Conservation (phyloP, 306 rosid genomes). For the Trifolium dubium region DNA sequence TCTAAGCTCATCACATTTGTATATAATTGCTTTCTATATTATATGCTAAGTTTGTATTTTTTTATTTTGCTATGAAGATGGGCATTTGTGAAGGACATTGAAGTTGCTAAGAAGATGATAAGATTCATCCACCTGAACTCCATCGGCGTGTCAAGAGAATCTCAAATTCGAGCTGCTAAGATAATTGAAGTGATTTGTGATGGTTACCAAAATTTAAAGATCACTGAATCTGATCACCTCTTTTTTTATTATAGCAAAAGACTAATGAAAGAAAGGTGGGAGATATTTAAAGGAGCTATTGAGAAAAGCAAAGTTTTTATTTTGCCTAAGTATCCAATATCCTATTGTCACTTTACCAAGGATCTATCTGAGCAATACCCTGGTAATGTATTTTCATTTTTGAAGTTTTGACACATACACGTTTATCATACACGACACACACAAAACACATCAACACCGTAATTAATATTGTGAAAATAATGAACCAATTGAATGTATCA, state of each 20-base stretch:
- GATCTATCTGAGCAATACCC: conserved; percentile 57
- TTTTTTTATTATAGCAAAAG: conserved; percentile 53
- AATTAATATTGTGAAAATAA: no score
- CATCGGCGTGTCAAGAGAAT: conserved; percentile 81
- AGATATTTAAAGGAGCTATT: conserved; percentile 51
- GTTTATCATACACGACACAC: no score
- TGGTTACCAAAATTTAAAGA: conserved; percentile 49
- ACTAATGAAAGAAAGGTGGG: conserved; percentile 69
- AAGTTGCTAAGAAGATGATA: conserved; percentile 70
- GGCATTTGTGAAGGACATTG: conserved; percentile 81
- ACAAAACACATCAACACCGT: no score
- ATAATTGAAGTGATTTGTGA: conserved; percentile 67
- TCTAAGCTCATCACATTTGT: neutral
- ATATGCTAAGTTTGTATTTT: neutral
- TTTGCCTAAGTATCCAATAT: conserved; percentile 45
- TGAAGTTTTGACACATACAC: neutral
- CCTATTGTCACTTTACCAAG: conserved; percentile 58
- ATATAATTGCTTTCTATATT: neutral
- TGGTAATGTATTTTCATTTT: conserved; percentile 38
- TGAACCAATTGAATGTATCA: no score
- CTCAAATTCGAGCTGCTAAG: conserved; percentile 74
- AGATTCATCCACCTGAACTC: conserved; percentile 60
- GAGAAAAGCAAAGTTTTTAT: conserved; percentile 47
- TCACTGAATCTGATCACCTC: conserved; percentile 40
- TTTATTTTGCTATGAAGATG: conserved; percentile 52